Percentiles rank a stretch among this genome's conserved stretches.
These are phyloP conservation scores for Aureobasidium sp. DNA, from an alignment of 2,329 filamentous ascomycete species.

Conservation along the genomic window DNA sequence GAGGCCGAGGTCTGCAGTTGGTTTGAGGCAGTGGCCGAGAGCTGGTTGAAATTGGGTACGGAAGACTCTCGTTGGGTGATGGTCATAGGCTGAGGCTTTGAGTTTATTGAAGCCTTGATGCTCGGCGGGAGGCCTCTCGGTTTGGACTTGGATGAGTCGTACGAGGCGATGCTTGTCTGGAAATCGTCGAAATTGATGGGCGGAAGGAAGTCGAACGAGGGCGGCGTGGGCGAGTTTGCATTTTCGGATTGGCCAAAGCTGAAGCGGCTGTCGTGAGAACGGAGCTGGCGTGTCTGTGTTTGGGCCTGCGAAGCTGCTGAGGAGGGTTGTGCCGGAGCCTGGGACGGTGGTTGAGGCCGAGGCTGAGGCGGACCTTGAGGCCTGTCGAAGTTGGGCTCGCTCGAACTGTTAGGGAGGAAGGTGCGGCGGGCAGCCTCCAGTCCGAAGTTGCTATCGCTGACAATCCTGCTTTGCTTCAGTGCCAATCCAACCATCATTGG, in stretches of 20 bases:
- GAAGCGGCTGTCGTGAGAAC: slow-evolving; percentile 11
- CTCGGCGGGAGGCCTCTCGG: neutral
- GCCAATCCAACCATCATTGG: neutral
- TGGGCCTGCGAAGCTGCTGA: neutral
- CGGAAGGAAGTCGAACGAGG: slow-evolving; percentile 71
- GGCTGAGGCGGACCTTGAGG: neutral
- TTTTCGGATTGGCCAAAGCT: slow-evolving; percentile 31
- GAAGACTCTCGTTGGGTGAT: slow-evolving; percentile 6
- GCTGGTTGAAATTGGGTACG: neutral
- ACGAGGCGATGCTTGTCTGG: slow-evolving; percentile 75
- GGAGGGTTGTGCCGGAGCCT: neutral
- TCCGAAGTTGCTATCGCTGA: slow-evolving; percentile 21
- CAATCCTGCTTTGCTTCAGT: slow-evolving; percentile 13
- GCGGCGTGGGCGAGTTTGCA: slow-evolving; percentile 32
- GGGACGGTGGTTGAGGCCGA: neutral
- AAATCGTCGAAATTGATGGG: slow-evolving; percentile 96
- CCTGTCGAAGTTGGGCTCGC: slow-evolving; percentile 24
- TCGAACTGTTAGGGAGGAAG: slow-evolving; percentile 31
- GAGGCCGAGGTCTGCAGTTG: slow-evolving; percentile 4
- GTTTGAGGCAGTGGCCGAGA: neutral
- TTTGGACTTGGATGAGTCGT: slow-evolving; percentile 62
- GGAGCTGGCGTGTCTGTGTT: neutral
- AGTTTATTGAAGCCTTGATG: slow-evolving; percentile 11
- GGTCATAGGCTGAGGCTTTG: slow-evolving; percentile 6
- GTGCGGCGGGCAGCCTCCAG: slow-evolving; percentile 19